Conservation (phyloP, 176 grass and related monocot genomes). For the Zizania latifolia region DNA sequence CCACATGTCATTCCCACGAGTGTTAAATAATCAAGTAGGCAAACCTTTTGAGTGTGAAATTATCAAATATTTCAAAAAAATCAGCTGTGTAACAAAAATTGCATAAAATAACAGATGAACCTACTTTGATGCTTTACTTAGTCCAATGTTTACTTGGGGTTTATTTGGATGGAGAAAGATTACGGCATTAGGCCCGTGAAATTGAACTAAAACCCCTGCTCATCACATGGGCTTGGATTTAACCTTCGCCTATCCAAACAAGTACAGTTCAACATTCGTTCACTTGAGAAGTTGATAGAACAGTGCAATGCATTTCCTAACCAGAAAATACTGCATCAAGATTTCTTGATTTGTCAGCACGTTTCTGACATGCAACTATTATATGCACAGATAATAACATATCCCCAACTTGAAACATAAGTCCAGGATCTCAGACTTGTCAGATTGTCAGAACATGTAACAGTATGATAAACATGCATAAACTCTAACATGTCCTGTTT, state of each 20-base stretch:
- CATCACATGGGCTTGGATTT: background rate
- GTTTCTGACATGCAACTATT: background rate
- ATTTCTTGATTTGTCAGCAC: background rate
- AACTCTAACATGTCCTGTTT: background rate
- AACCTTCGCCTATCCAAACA: background rate
- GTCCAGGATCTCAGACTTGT: background rate
- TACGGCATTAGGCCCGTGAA: no score
- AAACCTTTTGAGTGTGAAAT: no score
- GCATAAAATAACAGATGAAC: background rate
- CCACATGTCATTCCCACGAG: no score
- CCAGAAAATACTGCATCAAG: background rate
- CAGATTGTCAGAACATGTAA: no score
- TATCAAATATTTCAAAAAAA: no score
- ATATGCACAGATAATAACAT: background rate
- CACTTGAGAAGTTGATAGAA: background rate
- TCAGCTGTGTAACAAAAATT: background rate
- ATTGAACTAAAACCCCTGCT: background rate
- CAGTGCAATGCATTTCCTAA: constrained; percentile 5
- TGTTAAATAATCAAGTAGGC: no score
- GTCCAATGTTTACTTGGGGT: background rate
- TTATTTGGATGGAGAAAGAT: background rate
- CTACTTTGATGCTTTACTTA: background rate
- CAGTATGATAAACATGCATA: background rate
- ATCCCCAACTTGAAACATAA: constrained; percentile 1
- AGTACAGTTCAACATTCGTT: background rate